Conservation (phyloP, 2,329 filamentous ascomycete genomes). For the Chaetomiaceae sp. region DNA sequence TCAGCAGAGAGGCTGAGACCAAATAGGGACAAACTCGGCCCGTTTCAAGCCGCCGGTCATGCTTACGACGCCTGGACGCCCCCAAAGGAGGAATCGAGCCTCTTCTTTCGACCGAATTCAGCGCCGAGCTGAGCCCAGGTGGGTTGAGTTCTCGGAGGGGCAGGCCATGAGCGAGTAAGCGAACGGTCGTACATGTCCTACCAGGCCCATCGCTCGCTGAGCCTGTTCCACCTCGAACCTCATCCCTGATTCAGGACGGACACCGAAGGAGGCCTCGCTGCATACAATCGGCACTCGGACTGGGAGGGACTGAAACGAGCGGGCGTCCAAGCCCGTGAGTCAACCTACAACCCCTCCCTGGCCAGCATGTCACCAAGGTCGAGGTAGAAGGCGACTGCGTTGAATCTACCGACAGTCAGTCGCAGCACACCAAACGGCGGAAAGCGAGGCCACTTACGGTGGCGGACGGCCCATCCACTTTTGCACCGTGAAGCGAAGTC, state of each 20-base stretch:
- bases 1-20: neutral
- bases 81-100: neutral
- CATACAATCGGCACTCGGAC: neutral
- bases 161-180: neutral
- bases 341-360: conserved; percentile 51
- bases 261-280: neutral
- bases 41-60: neutral
- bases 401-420: conserved; percentile 54
- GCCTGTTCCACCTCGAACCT: neutral
- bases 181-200: conserved; percentile 2
- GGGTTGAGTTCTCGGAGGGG: neutral
- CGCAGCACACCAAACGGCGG: neutral
- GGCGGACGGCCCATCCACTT: conserved; percentile 48
- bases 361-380: conserved; percentile 67
- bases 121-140: neutral
- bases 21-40: neutral
- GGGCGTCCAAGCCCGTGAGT: neutral
- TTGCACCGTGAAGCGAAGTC: conserved; percentile 52
- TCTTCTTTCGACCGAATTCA: neutral
- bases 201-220: neutral
- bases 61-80: neutral
- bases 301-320: too few relatives aligned
- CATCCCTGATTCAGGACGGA: neutral
- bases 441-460: conserved; percentile 39
- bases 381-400: conserved; percentile 64